phyloP scores from a whole-genome alignment of 2,329 filamentous ascomycete genomes.

The Monosporascus cannonballus region DNA sequence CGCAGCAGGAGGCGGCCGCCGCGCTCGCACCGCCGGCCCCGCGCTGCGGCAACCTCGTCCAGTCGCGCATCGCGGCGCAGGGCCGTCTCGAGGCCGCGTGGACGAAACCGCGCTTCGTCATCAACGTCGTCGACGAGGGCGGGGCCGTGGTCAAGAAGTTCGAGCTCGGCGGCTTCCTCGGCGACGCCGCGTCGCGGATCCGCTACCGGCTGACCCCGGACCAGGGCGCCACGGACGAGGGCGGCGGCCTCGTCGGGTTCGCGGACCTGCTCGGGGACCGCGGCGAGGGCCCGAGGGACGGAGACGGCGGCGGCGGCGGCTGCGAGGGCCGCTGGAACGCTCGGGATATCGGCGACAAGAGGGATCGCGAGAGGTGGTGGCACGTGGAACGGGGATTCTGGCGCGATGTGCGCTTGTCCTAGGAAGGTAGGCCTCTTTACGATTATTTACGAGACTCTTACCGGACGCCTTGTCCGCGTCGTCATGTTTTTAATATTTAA shows the following conservation, averaged over 20 bases:
- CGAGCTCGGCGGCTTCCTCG: constrained; percentile 56
- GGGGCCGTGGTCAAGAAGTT: constrained; percentile 46
- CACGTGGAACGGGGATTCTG: constrained; percentile 44
- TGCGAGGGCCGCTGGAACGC: constrained; percentile 44
- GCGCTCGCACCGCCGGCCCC: constrained; percentile 7
- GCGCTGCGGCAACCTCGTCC: constrained; percentile 38
- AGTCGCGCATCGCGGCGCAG: constrained; percentile 59
- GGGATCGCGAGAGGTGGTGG: constrained; percentile 45
- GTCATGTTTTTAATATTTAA: too few species aligned
- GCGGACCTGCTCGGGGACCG: constrained; percentile 42
- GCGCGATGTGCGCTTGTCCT: constrained; percentile 19
- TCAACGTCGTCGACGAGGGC: constrained; percentile 51
- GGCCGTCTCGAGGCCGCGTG: constrained; percentile 54
- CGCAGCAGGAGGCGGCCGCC: not conserved
- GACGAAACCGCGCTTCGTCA: constrained; percentile 45
- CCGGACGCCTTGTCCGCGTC: too few species aligned
- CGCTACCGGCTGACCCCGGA: constrained; percentile 56
- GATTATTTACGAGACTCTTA: too few species aligned
- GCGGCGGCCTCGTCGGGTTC: constrained; percentile 49
- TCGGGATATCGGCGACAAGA: constrained; percentile 32
- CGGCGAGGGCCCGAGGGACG: constrained; percentile 35
- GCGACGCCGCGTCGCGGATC: constrained; percentile 52
- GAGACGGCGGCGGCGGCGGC: constrained; percentile 25
- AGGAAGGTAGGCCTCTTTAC: not conserved
- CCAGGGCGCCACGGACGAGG: constrained; percentile 46